Evolutionary conservation across 1,284 basidiomycete genomes (phyloP).

Genomic region (Cutaneotrichosporon spelunceum): DNA sequence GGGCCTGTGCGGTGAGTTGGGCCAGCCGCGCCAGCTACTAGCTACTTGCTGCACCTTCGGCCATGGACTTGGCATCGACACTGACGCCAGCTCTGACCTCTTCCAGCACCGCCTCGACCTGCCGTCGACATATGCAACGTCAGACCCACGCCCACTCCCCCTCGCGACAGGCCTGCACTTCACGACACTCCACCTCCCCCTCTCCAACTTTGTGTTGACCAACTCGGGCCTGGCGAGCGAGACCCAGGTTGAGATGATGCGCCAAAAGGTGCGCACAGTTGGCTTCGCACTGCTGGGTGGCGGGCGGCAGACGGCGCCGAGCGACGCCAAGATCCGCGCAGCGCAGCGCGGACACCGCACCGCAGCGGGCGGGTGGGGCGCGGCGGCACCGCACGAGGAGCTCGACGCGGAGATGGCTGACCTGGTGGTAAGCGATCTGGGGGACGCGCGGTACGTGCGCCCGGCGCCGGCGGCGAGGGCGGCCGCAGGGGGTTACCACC

Average conservation of each 20-base stretch:
- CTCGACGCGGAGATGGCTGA: constrained; percentile 35
- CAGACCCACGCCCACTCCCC: constrained; percentile 28
- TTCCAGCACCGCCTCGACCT: constrained; percentile 56
- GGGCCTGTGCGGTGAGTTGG: constrained; percentile 51
- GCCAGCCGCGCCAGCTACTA: too few relatives aligned
- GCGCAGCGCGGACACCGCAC: constrained; percentile 17
- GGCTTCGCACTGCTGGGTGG: constrained; percentile 53
- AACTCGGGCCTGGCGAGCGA: constrained; percentile 53
- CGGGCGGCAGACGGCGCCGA: constrained; percentile 32
- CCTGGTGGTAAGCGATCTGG: constrained; percentile 27
- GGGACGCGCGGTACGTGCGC: neutral
- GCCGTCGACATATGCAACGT: constrained; percentile 29
- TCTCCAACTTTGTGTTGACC: constrained; percentile 55
- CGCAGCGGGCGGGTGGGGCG: constrained; percentile 37
- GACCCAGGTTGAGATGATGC: constrained; percentile 53
- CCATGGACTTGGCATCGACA: too few relatives aligned
- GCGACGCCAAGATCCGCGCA: constrained; percentile 7
- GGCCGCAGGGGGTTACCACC: constrained; percentile 35
- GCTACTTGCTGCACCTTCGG: too few relatives aligned
- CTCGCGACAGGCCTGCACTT: constrained; percentile 40
- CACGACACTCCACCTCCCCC: constrained; percentile 53
- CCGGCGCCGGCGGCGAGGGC: neutral
- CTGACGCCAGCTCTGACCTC: constrained; percentile 51
- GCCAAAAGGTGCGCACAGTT: constrained; percentile 52
- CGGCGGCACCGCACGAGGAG: constrained; percentile 23